These are phyloP conservation scores for Aphanomyces invadans DNA, from an alignment of 352 stramenopile genomes.

Conservation along the genomic window DNA sequence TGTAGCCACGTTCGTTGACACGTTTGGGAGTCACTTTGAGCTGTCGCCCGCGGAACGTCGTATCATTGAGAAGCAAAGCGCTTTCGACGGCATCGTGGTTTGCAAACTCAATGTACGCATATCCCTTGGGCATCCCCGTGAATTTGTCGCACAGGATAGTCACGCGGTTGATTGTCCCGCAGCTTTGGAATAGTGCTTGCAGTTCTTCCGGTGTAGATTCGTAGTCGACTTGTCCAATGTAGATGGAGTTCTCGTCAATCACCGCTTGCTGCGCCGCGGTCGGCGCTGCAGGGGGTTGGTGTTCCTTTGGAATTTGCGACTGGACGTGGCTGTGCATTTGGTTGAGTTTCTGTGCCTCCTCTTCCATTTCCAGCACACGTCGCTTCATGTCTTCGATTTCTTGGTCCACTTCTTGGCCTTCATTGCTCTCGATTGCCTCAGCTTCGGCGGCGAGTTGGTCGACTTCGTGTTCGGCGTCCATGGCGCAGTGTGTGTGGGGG, in stretches of 20 bases:
- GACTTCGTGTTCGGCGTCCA: conserved; percentile 41
- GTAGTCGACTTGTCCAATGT: conserved; percentile 97
- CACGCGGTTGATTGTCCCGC: conserved; percentile 94
- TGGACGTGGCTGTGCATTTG: conserved; percentile 81
- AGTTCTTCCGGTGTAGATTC: conserved; percentile 93
- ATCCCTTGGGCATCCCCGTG: conserved; percentile 92
- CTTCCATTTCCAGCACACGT: conserved; percentile 71
- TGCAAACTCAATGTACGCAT: conserved; percentile 92
- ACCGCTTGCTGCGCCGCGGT: conserved; percentile 29
- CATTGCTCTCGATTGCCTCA: conserved; percentile 22
- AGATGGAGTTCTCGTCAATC: conserved; percentile 83
- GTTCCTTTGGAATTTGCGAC: conserved; percentile 64
- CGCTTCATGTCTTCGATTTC: conserved; percentile 84
- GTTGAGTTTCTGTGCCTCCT: conserved; percentile 71
- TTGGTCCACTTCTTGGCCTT: conserved; percentile 35
- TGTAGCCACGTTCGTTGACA: conserved; percentile 76
- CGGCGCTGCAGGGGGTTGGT: conserved; percentile 21
- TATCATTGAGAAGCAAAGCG: conserved; percentile 88
- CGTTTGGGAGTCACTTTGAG: conserved; percentile 87
- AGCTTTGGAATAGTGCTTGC: conserved; percentile 94
- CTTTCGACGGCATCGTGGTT: conserved; percentile 82
- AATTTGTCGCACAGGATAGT: conserved; percentile 98
- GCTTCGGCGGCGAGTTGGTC: conserved; percentile 47
- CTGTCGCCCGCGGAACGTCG: conserved; percentile 84
- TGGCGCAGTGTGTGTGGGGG: not conserved